Base-by-base conservation (phyloP, 1,139 yeast species). In the Suzukiozyma palmioleophila region DNA sequence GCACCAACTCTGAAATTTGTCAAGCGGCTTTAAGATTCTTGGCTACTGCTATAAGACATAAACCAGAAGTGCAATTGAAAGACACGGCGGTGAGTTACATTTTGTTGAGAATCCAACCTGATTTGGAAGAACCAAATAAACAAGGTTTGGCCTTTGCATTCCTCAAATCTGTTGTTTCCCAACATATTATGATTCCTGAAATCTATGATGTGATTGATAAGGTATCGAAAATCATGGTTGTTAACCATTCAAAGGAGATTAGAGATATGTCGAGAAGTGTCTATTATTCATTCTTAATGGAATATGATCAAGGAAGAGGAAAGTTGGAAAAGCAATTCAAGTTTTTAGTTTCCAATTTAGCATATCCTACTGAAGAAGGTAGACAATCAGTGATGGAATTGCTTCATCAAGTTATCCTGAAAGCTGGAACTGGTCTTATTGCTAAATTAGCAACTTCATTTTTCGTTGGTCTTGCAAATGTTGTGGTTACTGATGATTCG, bases 301-400 rank as follows among this genome's bases (percentile, higher is more conserved):
- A 89, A 53, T 92, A 87, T 54, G 97, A 95, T 52, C 97, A 92
- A 64, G 90, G 97, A 26, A 77, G 82, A 53, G 90, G 94, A 5
- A 78, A 89, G 48, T 62, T 92, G 39, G 94, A 86, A 49, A 86
- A 83, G 52, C 95, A 87, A 51, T 81, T 90, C 61, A 81, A 83
- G 47, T 82, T 84, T 54, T 70, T 92, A 60, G 84, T 90, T n/a
- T 79, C 79, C 46, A 92, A 94, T 57, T 67, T 94, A 53, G 75
- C 81, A 22, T 94, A 94, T 56, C 92, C 95, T 11, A 82, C 96
- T 4, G 84, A 84, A 44, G 76, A 80, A 34, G 99, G 98, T 39
- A 75, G 97, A 41, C 83, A 84, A 52, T 87, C 97, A 1, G 95
- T 88, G 2, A 79, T 92, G 86, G 98, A 92, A 53, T 69, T 90